phyloP scores from a whole-genome alignment of 1,139 yeast genomes.

The Geotrichum aggregatum region DNA sequence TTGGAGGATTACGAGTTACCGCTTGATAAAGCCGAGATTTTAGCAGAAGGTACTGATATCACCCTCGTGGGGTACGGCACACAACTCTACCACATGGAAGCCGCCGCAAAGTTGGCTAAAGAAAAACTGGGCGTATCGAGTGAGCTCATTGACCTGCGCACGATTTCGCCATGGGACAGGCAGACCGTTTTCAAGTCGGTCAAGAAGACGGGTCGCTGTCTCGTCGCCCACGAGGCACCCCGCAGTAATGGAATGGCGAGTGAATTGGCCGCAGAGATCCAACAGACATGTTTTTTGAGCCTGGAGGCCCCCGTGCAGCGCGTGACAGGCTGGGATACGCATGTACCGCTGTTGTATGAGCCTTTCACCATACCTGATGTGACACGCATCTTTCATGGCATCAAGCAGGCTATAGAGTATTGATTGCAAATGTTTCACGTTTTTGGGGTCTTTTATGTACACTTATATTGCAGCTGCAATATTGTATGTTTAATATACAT shows the following conservation, averaged over 20 bases:
- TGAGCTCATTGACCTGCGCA: conserved; percentile 38
- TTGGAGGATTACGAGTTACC: conserved; percentile 37
- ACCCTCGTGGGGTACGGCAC: conserved; percentile 40
- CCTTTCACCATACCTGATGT: conserved; percentile 38
- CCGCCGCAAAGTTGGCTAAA: conserved; percentile 37
- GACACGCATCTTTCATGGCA: conserved; percentile 36
- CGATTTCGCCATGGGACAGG: conserved; percentile 40
- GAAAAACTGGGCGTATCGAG: conserved; percentile 34
- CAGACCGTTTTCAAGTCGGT: conserved; percentile 36
- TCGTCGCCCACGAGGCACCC: conserved; percentile 39
- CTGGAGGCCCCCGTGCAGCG: conserved; percentile 39
- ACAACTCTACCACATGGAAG: conserved; percentile 34
- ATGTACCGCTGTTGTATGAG: conserved; percentile 36
- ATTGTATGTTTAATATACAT: no score
- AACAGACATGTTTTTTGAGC: conserved; percentile 34
- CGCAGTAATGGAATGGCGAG: conserved; percentile 36
- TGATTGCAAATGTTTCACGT: conserved; percentile 18
- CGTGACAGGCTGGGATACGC: conserved; percentile 40
- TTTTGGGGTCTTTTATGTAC: no score
- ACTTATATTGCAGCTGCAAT: no score
- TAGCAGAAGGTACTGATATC: conserved; percentile 34
- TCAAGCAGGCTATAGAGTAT: conserved; percentile 33
- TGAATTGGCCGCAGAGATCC: conserved; percentile 39
- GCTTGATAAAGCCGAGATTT: conserved; percentile 37
- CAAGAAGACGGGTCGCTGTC: conserved; percentile 37